Percentiles rank a stretch among this genome's conserved stretches.
These are phyloP conservation scores for Orobanche coerulescens DNA, from an alignment of 257 asterid species.

Conservation along the genomic window DNA sequence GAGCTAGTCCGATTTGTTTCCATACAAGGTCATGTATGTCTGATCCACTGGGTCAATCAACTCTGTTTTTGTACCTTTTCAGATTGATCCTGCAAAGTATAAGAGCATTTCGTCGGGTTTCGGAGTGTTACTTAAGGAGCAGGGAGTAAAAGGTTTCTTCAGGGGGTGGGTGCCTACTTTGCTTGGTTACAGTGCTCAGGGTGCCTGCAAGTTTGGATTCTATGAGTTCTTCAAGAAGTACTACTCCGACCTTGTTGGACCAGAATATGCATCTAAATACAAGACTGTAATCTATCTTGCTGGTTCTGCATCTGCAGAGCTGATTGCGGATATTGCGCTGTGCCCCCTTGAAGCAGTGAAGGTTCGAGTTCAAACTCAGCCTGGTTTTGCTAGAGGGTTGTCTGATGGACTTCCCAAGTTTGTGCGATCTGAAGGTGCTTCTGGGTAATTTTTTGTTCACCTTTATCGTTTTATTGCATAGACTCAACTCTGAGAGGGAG, in stretches of 20 bases:
- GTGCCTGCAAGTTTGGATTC: constrained; percentile 84
- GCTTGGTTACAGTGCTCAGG: constrained; percentile 79
- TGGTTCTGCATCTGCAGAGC: constrained; percentile 85
- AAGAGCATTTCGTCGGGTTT: constrained; percentile 68
- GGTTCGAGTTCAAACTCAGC: constrained; percentile 87
- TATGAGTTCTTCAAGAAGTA: constrained; percentile 83
- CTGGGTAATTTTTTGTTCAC: constrained; percentile 39
- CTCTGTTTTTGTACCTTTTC: constrained; percentile 8
- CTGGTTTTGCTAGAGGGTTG: constrained; percentile 75
- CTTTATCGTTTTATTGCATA: not conserved
- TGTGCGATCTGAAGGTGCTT: constrained; percentile 57
- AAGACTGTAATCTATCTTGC: constrained; percentile 77
- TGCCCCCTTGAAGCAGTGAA: constrained; percentile 90
- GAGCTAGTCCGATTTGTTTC: not conserved
- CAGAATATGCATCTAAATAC: constrained; percentile 68
- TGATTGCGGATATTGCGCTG: constrained; percentile 79
- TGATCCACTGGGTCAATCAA: not conserved
- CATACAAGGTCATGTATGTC: not conserved
- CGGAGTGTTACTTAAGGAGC: constrained; percentile 63
- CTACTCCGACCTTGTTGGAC: constrained; percentile 76
- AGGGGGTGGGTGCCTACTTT: constrained; percentile 89
- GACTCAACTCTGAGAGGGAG: not conserved
- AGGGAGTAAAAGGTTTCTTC: constrained; percentile 68
- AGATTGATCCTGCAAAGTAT: constrained; percentile 78
- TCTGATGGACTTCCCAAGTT: constrained; percentile 79